phyloP scores from a whole-genome alignment of 345 rosid genomes.

The Rhodamnia argentea region DNA sequence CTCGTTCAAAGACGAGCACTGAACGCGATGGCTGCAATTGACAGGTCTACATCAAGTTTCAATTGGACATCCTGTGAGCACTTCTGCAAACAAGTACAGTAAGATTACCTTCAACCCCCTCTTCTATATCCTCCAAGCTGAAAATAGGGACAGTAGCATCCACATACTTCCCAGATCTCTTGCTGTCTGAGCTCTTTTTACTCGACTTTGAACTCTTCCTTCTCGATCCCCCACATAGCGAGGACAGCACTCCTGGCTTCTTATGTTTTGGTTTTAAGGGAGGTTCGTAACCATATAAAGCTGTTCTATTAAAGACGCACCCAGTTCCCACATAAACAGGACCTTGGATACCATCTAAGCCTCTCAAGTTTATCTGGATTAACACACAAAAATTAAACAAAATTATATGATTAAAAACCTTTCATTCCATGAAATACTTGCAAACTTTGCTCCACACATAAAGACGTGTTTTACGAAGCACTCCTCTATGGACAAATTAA shows the following conservation, averaged over 20 bases:
- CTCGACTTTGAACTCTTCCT: constrained; percentile 59
- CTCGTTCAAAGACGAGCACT: background rate
- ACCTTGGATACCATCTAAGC: constrained; percentile 95
- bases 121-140: constrained; percentile 92
- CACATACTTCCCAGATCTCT: constrained; percentile 73
- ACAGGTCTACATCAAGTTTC: background rate
- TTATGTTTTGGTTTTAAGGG: constrained; percentile 60
- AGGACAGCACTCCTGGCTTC: constrained; percentile 67
- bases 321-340: constrained; percentile 99
- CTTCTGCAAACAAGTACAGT: background rate
- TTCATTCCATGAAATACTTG: background rate
- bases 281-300: constrained; percentile 41
- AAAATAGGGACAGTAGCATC: constrained; percentile 88
- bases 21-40: background rate
- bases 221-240: constrained; percentile 76
- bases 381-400: background rate
- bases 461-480: background rate
- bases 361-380: constrained; percentile 82
- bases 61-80: background rate
- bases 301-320: constrained; percentile 86
- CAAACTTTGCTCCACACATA: background rate
- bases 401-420: background rate
- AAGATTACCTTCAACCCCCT: constrained; percentile 81
- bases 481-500: background rate
- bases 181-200: constrained; percentile 71